Conservation (phyloP, 2,329 filamentous ascomycete genomes). For the Nigrospora oryzae region DNA sequence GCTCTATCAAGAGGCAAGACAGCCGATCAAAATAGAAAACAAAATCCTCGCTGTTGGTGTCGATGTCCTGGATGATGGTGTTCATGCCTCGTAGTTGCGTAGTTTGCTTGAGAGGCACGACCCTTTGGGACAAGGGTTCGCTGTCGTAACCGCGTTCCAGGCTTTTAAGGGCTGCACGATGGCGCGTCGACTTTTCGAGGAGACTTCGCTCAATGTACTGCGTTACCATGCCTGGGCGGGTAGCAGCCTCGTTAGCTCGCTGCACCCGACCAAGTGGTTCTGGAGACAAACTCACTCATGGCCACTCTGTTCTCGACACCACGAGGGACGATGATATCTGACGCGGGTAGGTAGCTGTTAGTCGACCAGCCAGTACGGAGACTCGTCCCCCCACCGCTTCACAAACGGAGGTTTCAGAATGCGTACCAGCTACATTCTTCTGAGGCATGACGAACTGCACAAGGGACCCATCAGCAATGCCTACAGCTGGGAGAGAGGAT, state of each 20-base stretch:
- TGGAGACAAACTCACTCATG: slow-evolving; percentile 48
- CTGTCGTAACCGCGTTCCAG: slow-evolving; percentile 66
- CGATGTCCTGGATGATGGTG: slow-evolving; percentile 77
- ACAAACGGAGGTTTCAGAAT: neutral
- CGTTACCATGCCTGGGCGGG: slow-evolving; percentile 68
- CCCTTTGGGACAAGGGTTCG: slow-evolving; percentile 64
- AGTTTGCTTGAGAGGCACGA: slow-evolving; percentile 66
- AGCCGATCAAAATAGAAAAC: slow-evolving; percentile 96
- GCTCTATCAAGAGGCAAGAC: slow-evolving; percentile 74
- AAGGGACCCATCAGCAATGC: slow-evolving; percentile 5
- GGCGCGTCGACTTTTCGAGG: slow-evolving; percentile 73
- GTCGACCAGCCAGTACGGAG: neutral
- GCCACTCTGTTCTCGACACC: slow-evolving; percentile 93
- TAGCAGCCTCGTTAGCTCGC: slow-evolving; percentile 4
- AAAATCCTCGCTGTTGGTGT: slow-evolving; percentile 78
- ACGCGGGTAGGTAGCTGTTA: slow-evolving; percentile 5
- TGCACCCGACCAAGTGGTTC: neutral
- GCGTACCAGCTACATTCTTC: slow-evolving; percentile 67
- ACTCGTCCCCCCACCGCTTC: neutral
- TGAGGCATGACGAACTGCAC: slow-evolving; percentile 81
- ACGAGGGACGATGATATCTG: slow-evolving; percentile 87
- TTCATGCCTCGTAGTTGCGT: slow-evolving; percentile 81
- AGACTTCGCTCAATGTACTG: slow-evolving; percentile 88
- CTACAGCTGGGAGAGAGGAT: neutral
- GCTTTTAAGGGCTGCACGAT: slow-evolving; percentile 69